phyloP scores from a whole-genome alignment of 805 yeast species.

The Candida orba region DNA sequence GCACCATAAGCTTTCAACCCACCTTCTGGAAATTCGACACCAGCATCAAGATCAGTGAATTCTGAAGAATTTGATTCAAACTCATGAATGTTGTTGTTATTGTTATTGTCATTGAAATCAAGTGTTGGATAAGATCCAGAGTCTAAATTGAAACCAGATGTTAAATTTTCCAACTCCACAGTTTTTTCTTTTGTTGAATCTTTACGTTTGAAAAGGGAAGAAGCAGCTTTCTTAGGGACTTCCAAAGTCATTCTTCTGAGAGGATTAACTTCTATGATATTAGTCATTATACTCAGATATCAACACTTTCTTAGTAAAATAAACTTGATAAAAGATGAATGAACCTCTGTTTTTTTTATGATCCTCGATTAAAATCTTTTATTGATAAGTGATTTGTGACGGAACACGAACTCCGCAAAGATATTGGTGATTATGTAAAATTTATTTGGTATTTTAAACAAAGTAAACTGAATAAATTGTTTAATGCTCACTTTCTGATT shows the following conservation, averaged over 20 bases:
- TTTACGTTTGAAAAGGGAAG: not conserved
- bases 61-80: not conserved
- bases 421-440: too few species aligned
- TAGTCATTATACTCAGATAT: too few species aligned
- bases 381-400: too few species aligned
- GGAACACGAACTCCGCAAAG: too few species aligned
- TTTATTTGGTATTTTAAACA: too few species aligned
- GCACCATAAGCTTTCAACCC: conserved; percentile 51
- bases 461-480: too few species aligned
- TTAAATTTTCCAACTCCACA: not conserved
- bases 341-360: too few species aligned
- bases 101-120: not conserved
- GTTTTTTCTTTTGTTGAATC: not conserved
- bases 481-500: too few species aligned
- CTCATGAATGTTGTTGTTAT: not conserved
- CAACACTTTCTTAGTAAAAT: too few species aligned
- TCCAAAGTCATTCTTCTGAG: not conserved
- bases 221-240: not conserved
- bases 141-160: not conserved
- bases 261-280: too few species aligned
- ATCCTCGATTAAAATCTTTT: too few species aligned
- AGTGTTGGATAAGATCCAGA: not conserved
- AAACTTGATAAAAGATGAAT: too few species aligned
- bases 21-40: conserved; percentile 41
- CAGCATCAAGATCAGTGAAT: conserved; percentile 8